Evolutionary conservation across 805 yeast genomes (phyloP).

Genomic region (Starmerella vaccinii): DNA sequence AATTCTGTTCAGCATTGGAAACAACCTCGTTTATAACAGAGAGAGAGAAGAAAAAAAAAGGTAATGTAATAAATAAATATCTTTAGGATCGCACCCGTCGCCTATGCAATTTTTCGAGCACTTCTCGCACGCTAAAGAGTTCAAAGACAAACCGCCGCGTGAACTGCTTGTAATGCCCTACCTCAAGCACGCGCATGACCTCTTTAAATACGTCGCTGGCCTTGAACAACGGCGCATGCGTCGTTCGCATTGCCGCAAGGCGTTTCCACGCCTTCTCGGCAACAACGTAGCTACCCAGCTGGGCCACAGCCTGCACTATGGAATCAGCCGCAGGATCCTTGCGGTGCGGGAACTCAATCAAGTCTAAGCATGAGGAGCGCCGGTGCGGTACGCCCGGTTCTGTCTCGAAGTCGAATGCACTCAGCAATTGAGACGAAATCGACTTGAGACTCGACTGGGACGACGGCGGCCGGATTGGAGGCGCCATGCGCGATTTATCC

Average conservation of each 20-base stretch:
- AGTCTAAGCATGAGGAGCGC: slow-evolving; percentile 21
- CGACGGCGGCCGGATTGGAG: slow-evolving; percentile 9
- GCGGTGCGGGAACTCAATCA: slow-evolving; percentile 11
- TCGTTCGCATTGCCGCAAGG: slow-evolving; percentile 44
- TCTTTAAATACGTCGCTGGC: slow-evolving; percentile 46
- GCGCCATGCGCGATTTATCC: background rate
- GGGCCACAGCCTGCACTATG: slow-evolving; percentile 35
- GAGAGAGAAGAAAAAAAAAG: background rate
- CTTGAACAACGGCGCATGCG: slow-evolving; percentile 44
- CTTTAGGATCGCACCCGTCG: slow-evolving; percentile 2
- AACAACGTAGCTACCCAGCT: slow-evolving; percentile 46
- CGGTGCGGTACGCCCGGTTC: slow-evolving; percentile 6
- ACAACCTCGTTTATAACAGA: too few species aligned
- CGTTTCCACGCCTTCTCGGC: slow-evolving; percentile 48
- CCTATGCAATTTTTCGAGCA: slow-evolving; percentile 19
- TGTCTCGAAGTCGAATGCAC: slow-evolving; percentile 14
- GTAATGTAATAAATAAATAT: background rate
- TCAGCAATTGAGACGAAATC: background rate
- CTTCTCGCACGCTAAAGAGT: slow-evolving; percentile 39
- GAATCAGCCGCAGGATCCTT: slow-evolving; percentile 12
- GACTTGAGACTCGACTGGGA: slow-evolving; percentile 3
- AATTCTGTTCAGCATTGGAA: too few species aligned
- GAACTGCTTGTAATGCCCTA: slow-evolving; percentile 50
- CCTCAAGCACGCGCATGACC: slow-evolving; percentile 43
- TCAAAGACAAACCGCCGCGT: slow-evolving; percentile 58